A percentile compares a stretch with the other conserved stretches of the same genome.
These are phyloP conservation scores for Talaromyces sp. DNA, from an alignment of 2,329 filamentous ascomycete genomes.

Conservation along the genomic window DNA sequence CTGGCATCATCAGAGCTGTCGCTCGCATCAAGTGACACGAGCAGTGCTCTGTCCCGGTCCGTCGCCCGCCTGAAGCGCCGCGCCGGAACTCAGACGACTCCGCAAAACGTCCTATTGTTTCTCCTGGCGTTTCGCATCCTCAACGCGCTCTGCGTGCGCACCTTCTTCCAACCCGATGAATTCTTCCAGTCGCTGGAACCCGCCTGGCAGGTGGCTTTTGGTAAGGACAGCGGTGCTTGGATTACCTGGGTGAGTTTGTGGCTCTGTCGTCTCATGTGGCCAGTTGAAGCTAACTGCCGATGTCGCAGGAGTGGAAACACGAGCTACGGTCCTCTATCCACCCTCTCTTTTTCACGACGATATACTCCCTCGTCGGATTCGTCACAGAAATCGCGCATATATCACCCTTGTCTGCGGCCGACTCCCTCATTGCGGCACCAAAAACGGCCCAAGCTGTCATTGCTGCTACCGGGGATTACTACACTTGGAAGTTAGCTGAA, in stretches of 20 bases:
- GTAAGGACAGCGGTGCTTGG: slow-evolving; percentile 72
- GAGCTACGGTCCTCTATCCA: slow-evolving; percentile 86
- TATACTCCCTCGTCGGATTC: slow-evolving; percentile 60
- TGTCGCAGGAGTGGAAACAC: slow-evolving; percentile 80
- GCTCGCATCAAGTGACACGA: slow-evolving; percentile 10
- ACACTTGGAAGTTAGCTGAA: slow-evolving; percentile 75
- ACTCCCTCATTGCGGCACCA: slow-evolving; percentile 66
- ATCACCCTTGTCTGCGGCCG: slow-evolving; percentile 53
- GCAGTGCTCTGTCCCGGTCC: background rate
- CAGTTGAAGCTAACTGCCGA: slow-evolving; percentile 1
- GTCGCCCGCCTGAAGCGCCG: slow-evolving; percentile 4
- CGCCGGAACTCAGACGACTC: slow-evolving; percentile 5
- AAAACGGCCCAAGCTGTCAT: slow-evolving; percentile 70
- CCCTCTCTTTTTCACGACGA: slow-evolving; percentile 74
- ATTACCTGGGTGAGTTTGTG: slow-evolving; percentile 75
- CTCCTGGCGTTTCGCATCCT: slow-evolving; percentile 66
- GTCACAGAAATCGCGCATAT: slow-evolving; percentile 39
- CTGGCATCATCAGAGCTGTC: slow-evolving; percentile 13
- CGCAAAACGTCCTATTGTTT: slow-evolving; percentile 28
- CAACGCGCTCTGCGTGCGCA: slow-evolving; percentile 72
- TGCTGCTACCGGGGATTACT: slow-evolving; percentile 76
- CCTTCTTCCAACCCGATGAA: slow-evolving; percentile 98
- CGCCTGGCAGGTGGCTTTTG: slow-evolving; percentile 86
- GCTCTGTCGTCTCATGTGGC: slow-evolving; percentile 2
- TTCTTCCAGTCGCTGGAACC: slow-evolving; percentile 95